Conservation (phyloP, 1,284 basidiomycete genomes). For the Ustilago trichophora region DNA sequence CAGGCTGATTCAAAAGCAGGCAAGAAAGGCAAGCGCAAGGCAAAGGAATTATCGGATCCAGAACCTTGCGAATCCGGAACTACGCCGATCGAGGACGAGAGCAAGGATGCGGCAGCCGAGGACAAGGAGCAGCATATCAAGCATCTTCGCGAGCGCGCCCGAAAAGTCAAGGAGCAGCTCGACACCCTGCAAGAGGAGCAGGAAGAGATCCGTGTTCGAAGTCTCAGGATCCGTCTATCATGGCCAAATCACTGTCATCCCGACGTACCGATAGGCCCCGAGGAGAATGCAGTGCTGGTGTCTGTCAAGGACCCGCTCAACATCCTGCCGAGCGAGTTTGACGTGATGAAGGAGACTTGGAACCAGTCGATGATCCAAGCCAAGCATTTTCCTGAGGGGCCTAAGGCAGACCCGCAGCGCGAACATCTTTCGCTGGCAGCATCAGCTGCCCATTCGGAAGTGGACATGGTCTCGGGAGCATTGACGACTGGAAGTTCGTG, state of each 20-base stretch:
- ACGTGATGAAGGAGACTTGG: conserved; percentile 39
- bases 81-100: not conserved
- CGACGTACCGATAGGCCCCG: conserved; percentile 36
- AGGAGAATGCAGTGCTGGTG: conserved; percentile 35
- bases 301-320: conserved; percentile 31
- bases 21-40: too few relatives aligned
- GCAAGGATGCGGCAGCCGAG: not conserved
- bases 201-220: conserved; percentile 10
- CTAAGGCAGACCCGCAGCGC: conserved; percentile 16
- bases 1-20: not conserved
- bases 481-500: conserved; percentile 86
- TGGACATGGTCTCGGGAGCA: conserved; percentile 81
- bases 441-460: conserved; percentile 72
- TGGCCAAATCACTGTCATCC: conserved; percentile 44
- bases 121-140: conserved; percentile 2
- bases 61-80: not conserved
- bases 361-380: conserved; percentile 31
- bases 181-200: conserved; percentile 10
- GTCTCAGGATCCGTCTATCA: conserved; percentile 8
- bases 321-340: conserved; percentile 28
- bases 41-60: not conserved
- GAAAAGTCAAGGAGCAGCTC: conserved; percentile 22
- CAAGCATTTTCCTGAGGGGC: conserved; percentile 36
- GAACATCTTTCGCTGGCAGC: conserved; percentile 66
- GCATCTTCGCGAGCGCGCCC: conserved; percentile 5